A percentile compares a stretch with the other conserved stretches of the same genome.
phyloP scores from a whole-genome alignment of 208 protist genomes.

The Porcisia hertigi region DNA sequence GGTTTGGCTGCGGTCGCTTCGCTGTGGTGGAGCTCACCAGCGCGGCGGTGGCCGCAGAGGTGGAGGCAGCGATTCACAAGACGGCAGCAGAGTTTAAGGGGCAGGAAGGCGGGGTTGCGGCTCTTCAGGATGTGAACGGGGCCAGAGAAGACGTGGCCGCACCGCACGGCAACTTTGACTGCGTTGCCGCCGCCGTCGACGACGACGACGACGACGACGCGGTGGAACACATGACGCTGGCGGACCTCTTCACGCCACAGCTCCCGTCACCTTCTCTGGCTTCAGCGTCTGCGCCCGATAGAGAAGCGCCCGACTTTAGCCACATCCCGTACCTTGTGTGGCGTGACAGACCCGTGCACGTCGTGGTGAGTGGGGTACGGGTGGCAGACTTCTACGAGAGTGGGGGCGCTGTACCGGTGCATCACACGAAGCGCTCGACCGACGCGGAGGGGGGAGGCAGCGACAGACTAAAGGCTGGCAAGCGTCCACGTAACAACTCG shows the following conservation, averaged over 20 bases:
- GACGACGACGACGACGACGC: conserved; percentile 2
- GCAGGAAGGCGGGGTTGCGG: background rate
- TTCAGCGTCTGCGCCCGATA: background rate
- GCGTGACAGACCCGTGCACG: conserved; percentile 36
- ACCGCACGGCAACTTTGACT: background rate
- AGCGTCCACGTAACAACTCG: background rate
- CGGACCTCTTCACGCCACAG: conserved; percentile 31
- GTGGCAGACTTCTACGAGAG: conserved; percentile 61
- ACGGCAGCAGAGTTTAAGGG: background rate
- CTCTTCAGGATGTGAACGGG: background rate
- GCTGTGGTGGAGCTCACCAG: conserved; percentile 65
- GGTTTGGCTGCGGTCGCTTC: conserved; percentile 57
- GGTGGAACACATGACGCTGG: conserved; percentile 27
- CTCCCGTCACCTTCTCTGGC: background rate
- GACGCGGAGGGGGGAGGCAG: conserved; percentile 5
- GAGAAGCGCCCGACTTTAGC: conserved; percentile 19
- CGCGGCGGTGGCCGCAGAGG: conserved; percentile 17
- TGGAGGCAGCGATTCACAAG: conserved; percentile 25
- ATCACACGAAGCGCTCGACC: conserved; percentile 13
- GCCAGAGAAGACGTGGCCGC: background rate
- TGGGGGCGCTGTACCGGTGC: conserved; percentile 57
- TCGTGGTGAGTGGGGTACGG: conserved; percentile 52
- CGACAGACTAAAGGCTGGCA: conserved; percentile 5
- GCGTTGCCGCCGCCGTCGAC: too few relatives aligned
- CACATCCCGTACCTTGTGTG: conserved; percentile 47